Evolutionary conservation across 2,329 filamentous ascomycete species (phyloP).

Genomic region (Trichocomaceae sp.): DNA sequence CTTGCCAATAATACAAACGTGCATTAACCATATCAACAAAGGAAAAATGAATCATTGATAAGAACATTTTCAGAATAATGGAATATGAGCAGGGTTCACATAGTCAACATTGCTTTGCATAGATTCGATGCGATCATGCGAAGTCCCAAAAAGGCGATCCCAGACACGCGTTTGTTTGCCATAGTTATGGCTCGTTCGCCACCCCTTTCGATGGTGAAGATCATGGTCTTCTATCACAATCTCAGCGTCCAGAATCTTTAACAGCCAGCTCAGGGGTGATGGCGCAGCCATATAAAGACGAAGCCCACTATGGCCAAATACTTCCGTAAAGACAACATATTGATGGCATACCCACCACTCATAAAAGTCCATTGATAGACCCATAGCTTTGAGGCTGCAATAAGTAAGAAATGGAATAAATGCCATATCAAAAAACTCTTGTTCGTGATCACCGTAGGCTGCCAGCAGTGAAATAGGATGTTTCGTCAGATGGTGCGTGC

Average conservation of each 20-base stretch:
- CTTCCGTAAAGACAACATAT: constrained; percentile 29
- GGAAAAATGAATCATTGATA: not conserved
- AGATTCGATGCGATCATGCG: constrained; percentile 32
- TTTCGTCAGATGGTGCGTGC: no score
- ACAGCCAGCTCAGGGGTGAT: constrained; percentile 28
- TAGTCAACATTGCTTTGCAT: constrained; percentile 27
- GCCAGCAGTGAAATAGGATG: no score
- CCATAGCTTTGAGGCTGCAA: constrained; percentile 30
- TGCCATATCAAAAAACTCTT: no score
- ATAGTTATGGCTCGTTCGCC: constrained; percentile 35
- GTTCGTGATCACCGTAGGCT: no score
- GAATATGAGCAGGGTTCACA: constrained; percentile 21
- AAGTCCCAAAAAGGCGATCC: constrained; percentile 34
- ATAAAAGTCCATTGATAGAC: constrained; percentile 42
- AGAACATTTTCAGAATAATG: constrained; percentile 19
- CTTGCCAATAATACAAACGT: not conserved
- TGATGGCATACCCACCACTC: constrained; percentile 44
- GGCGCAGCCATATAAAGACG: constrained; percentile 33
- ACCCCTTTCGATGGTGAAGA: constrained; percentile 35
- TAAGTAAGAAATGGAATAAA: no score
- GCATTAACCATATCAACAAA: not conserved
- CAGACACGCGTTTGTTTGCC: constrained; percentile 37
- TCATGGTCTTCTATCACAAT: constrained; percentile 41
- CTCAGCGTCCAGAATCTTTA: constrained; percentile 30
- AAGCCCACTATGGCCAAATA: constrained; percentile 21